Base-by-base conservation (phyloP, 257 asterid genomes). In the Linderniella brevidens region DNA sequence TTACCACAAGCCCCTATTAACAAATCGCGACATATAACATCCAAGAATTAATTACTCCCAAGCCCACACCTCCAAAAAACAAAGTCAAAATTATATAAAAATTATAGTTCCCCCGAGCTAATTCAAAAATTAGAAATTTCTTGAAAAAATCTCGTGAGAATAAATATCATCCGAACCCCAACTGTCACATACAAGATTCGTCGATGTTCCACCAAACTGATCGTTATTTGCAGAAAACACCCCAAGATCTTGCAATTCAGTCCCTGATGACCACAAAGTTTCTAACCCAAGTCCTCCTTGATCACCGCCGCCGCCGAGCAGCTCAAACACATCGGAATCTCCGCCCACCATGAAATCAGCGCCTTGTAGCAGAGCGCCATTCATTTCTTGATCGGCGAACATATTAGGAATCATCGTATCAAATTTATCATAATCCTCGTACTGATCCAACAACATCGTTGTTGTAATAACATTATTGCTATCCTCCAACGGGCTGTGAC, bases 91-190 rank as follows among this genome's bases (percentile, higher is more conserved):
- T n/a, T 25, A 25, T 25, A 25, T 25, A 2, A 25, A 25, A 25
- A 25, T 6, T 25, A 25, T 25, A 25, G 6, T 6, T 25, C 6
- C 6, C 32, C 32, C 32, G 6, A 25, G 6, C 32, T 25, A 25
- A 25, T 2, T 25, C 6, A 3, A 25, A 25, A 25, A 25, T 25
- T 25, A 25, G 6, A 25, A 25, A 6, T 25, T 25, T 14, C 62
- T 67, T 36, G 75, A 59, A 56, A 64, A 65, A 41, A 64, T 14
- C 37, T 71, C 77, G 54, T 63, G 62, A 46, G 77, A 73, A 12
- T 84, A 71, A 5, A 69, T 65, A 71, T 85, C 93, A 42, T 69
- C 75, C 10, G 86, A 54, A 37, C 68, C 68, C 90, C 87, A 76
- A 53, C 67, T 66, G 5, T 78, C 76, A 19, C 55, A 32, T 25